Percentiles rank a stretch among this genome's conserved stretches.
phyloP scores from a whole-genome alignment of 2,329 filamentous ascomycete genomes.

The Alternaria sp. region DNA sequence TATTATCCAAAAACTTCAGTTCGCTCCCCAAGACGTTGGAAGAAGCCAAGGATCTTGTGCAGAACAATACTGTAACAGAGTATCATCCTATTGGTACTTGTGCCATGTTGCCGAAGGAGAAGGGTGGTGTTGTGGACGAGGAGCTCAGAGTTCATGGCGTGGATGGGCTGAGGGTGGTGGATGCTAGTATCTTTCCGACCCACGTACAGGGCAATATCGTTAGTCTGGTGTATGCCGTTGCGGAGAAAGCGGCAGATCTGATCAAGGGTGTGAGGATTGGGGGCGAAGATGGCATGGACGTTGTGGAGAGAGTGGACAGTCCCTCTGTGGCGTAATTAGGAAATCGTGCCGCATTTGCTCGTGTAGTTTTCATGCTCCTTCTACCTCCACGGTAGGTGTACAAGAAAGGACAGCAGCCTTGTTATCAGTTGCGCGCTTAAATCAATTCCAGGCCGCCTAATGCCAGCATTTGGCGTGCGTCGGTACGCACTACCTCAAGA shows the following conservation, averaged over 20 bases:
- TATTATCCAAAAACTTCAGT: slow-evolving; percentile 20
- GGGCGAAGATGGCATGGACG: neutral
- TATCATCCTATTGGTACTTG: slow-evolving; percentile 47
- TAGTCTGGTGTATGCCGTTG: slow-evolving; percentile 36
- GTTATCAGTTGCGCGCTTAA: neutral
- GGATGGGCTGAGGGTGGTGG: slow-evolving; percentile 35
- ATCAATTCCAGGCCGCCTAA: neutral
- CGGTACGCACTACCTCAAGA: neutral
- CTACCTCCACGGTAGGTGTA: neutral
- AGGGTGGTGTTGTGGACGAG: slow-evolving; percentile 43
- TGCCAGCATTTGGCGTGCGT: neutral
- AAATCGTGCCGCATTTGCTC: neutral
- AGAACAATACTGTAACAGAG: slow-evolving; percentile 24
- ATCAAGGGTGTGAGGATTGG: slow-evolving; percentile 20
- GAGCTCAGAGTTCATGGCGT: slow-evolving; percentile 41
- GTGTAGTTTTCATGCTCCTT: neutral
- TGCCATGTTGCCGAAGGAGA: slow-evolving; percentile 40
- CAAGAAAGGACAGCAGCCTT: neutral
- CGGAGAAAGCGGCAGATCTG: slow-evolving; percentile 38
- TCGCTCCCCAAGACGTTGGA: slow-evolving; percentile 21
- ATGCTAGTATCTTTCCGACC: slow-evolving; percentile 40
- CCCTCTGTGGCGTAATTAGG: neutral
- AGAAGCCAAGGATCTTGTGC: slow-evolving; percentile 24
- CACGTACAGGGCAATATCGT: slow-evolving; percentile 31
- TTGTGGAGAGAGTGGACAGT: slow-evolving; percentile 2